A percentile compares a stretch with the other conserved stretches of the same genome.
Conservation (phyloP, 2,329 filamentous ascomycete species). For the Stenocarpella maydis region DNA sequence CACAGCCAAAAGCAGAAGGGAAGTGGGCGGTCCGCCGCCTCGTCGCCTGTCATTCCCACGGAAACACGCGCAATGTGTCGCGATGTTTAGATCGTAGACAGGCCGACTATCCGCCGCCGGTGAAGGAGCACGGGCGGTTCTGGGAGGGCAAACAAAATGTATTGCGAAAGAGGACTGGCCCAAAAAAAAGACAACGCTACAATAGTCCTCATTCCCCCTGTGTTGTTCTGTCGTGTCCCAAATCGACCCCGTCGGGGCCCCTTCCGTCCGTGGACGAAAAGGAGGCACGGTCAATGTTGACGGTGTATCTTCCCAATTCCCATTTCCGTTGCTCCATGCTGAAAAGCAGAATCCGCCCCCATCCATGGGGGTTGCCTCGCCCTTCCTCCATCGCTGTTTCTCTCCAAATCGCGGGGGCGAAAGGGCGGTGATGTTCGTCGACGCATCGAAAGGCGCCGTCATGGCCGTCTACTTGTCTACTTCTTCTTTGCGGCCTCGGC, state of each 20-base stretch:
- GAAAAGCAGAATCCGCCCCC: conserved; percentile 20
- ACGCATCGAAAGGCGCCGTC: neutral
- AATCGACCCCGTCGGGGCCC: neutral
- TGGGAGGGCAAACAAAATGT: conserved; percentile 32
- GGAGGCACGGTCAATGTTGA: conserved; percentile 33
- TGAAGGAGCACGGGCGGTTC: neutral
- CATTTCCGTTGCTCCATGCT: conserved; percentile 33
- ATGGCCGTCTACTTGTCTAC: conserved; percentile 37
- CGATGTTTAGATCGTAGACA: neutral
- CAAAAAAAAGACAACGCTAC: neutral
- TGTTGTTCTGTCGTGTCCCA: neutral
- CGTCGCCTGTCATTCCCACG: neutral
- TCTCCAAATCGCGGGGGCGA: neutral
- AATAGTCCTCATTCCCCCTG: conserved; percentile 1
- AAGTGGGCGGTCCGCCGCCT: neutral
- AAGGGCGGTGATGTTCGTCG: neutral
- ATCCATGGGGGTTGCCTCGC: neutral
- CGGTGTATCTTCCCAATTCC: conserved; percentile 6
- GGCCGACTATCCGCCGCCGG: no score
- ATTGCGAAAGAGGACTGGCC: conserved; percentile 19
- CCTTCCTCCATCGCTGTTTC: neutral
- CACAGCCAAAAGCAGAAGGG: neutral
- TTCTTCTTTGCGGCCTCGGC: conserved; percentile 45
- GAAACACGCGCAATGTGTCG: neutral
- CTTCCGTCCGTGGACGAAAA: neutral